Conservation (phyloP, 371 early-diverging fungal species). For the Mucor lusitanicus region DNA sequence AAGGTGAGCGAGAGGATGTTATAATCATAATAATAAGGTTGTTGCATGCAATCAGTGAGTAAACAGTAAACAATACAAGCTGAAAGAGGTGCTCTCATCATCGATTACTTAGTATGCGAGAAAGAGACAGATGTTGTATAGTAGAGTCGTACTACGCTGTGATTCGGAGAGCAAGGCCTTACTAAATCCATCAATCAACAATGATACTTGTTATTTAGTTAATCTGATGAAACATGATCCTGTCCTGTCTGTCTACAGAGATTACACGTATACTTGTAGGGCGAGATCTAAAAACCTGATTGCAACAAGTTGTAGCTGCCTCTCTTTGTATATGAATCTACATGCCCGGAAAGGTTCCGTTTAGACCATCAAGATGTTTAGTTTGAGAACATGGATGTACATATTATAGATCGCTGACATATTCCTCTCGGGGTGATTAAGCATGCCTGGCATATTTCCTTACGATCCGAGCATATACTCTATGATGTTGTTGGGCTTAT, state of each 20-base stretch:
- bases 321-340: neutral
- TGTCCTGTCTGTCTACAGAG: too few species aligned
- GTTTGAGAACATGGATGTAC: neutral
- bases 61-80: conserved; percentile 10
- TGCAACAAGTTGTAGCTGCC: too few species aligned
- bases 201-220: neutral
- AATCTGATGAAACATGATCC: neutral
- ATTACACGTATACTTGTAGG: too few species aligned
- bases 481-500: too few species aligned
- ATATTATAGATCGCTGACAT: too few species aligned
- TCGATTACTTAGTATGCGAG: neutral
- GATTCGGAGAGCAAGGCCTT: neutral
- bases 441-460: too few species aligned
- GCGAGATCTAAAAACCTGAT: too few species aligned
- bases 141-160: neutral
- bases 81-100: neutral
- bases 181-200: neutral
- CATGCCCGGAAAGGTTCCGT: neutral
- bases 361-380: neutral
- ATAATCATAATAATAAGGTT: conserved; percentile 11
- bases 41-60: conserved; percentile 11
- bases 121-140: too few species aligned
- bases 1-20: neutral
- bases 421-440: too few species aligned
- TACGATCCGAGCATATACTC: too few species aligned